Conservation (phyloP, 2,329 filamentous ascomycete genomes). For the Fusarium sp. region DNA sequence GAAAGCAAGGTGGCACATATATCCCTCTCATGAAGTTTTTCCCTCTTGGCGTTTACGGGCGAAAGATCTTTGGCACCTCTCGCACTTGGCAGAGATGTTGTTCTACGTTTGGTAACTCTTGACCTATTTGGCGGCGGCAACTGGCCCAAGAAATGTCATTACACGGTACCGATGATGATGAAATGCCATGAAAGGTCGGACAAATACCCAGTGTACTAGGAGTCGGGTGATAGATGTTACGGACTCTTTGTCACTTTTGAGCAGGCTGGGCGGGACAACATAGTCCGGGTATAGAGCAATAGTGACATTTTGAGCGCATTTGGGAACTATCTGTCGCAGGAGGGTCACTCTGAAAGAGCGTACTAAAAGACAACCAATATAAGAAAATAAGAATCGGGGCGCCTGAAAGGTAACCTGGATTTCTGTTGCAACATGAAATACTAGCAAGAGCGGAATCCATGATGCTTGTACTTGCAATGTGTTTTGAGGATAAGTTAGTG, state of each 20-base stretch:
- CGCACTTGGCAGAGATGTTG: constrained; percentile 38
- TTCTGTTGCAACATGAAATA: neutral
- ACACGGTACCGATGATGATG: constrained; percentile 40
- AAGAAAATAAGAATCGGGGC: constrained; percentile 35
- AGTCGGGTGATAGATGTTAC: constrained; percentile 17
- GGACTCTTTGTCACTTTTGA: constrained; percentile 21
- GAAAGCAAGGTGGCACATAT: constrained; percentile 45
- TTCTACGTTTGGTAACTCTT: constrained; percentile 12
- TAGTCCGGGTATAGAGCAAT: constrained; percentile 13
- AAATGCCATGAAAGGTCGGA: constrained; percentile 39
- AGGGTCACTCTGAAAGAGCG: constrained; percentile 20
- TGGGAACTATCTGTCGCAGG: constrained; percentile 31
- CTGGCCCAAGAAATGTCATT: constrained; percentile 20
- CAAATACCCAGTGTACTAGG: constrained; percentile 33
- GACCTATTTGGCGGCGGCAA: constrained; percentile 14
- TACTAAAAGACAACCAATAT: constrained; percentile 39
- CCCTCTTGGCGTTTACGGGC: constrained; percentile 46
- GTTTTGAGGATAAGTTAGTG: neutral
- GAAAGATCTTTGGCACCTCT: constrained; percentile 39
- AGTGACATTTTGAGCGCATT: constrained; percentile 35
- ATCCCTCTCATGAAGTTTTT: constrained; percentile 44
- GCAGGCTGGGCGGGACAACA: constrained; percentile 16
- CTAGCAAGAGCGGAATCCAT: neutral
- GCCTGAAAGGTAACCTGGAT: constrained; percentile 7
- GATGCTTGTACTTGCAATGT: neutral